phyloP scores from a whole-genome alignment of 2,329 filamentous ascomycete genomes.

The Dactylonectria estremocensis region DNA sequence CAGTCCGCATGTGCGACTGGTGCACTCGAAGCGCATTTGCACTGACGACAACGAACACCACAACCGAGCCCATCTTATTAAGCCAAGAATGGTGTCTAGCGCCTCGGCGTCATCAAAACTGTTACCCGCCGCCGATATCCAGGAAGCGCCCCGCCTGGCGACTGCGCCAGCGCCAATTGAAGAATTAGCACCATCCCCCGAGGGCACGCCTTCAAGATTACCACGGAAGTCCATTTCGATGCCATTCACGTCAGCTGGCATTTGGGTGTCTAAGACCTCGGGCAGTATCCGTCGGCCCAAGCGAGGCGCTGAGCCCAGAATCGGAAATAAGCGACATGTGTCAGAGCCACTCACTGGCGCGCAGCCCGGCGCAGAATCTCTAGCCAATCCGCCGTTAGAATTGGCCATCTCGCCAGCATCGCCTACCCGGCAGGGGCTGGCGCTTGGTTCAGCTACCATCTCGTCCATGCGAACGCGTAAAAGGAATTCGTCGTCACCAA shows the following conservation, averaged over 20 bases:
- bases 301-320: conserved; percentile 60
- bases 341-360: conserved; percentile 64
- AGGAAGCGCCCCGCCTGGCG: conserved; percentile 37
- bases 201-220: conserved; percentile 61
- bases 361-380: conserved; percentile 49
- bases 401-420: conserved; percentile 44
- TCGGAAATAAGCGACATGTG: conserved; percentile 65
- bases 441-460: conserved; percentile 46
- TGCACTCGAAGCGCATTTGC: conserved; percentile 48
- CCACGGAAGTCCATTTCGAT: conserved; percentile 71
- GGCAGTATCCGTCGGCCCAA: conserved; percentile 72
- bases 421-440: conserved; percentile 42
- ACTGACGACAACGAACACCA: conserved; percentile 41
- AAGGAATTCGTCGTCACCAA: conserved; percentile 69
- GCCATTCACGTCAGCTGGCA: conserved; percentile 70
- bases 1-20: conserved; percentile 43
- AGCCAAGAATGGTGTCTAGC: conserved; percentile 55
- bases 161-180: conserved; percentile 30
- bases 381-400: conserved; percentile 46
- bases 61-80: conserved; percentile 53
- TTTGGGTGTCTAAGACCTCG: conserved; percentile 68
- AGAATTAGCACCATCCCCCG: conserved; percentile 46
- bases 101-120: conserved; percentile 42
- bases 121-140: conserved; percentile 44
- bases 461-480: conserved; percentile 51